phyloP scores from a whole-genome alignment of 2,329 filamentous ascomycete genomes.

The Venturia aucupariae region DNA sequence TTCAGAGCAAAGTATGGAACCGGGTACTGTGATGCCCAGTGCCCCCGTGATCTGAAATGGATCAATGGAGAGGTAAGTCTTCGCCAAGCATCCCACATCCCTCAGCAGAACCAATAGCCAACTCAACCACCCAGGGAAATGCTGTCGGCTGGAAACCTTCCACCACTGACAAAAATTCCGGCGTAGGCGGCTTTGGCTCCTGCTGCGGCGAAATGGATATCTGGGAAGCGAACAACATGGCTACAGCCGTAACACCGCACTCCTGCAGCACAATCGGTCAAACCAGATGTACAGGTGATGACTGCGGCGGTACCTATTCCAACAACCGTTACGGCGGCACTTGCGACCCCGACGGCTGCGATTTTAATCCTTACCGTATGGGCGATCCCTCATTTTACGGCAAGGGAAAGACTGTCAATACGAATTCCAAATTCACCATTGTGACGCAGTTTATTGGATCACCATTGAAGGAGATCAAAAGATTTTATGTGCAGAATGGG shows the following conservation, averaged over 20 bases:
- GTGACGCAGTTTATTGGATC: conserved; percentile 42
- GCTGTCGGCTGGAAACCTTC: conserved; percentile 45
- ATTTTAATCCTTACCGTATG: conserved; percentile 61
- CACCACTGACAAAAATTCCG: conserved; percentile 45
- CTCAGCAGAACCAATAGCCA: not conserved
- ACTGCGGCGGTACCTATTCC: conserved; percentile 39
- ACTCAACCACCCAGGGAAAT: conserved; percentile 32
- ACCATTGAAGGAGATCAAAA: conserved; percentile 36
- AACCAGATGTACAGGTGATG: conserved; percentile 42
- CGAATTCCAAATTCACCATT: conserved; percentile 37
- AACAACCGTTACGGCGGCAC: conserved; percentile 48
- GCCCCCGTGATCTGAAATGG: conserved; percentile 43
- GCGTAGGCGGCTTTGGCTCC: conserved; percentile 45
- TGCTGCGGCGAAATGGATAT: conserved; percentile 63
- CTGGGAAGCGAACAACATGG: conserved; percentile 61
- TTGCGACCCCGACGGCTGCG: conserved; percentile 62
- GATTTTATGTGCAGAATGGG: conserved; percentile 43
- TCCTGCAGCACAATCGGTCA: conserved; percentile 47
- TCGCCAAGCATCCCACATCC: not conserved
- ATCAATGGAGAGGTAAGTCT: conserved; percentile 38
- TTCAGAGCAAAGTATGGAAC: conserved; percentile 48
- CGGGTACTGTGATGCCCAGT: conserved; percentile 42
- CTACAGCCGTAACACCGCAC: conserved; percentile 57
- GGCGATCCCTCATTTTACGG: conserved; percentile 57
- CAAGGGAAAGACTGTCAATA: conserved; percentile 38